Evolutionary conservation across 2,329 filamentous ascomycete genomes (phyloP), one percentile per base, ranked within the genome.

Genomic region (Alternaria dauci): DNA sequence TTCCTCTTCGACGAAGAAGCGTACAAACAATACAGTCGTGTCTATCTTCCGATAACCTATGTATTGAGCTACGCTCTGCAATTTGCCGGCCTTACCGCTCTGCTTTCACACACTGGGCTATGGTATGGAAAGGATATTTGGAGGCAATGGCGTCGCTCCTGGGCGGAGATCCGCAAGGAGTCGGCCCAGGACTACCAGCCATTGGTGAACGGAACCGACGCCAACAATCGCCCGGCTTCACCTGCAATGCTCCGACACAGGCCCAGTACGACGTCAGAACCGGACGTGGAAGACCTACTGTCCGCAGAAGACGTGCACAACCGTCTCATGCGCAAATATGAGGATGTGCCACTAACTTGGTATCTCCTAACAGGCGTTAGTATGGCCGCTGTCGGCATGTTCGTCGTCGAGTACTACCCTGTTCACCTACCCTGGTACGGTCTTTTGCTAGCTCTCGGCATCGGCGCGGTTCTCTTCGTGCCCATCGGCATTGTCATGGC

Each of bases 401-500:
- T 94, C 73, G 86, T 94, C 11, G 91, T 94, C 28, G 92, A 95
- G 80, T 93, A 94, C 55, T 79, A 79, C 73, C 92, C 92, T 1
- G 86, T 95, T 46, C 89, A 94, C 73, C 83, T 96, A 1, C 93
- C 93, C 0, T 96, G 93, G 90, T 95, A 95, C 71, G 93, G 93
- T 4, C 83, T 96, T 3, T 82, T 96, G 16, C 84, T 96, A 6
- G 91, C 93, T 1, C 84, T 96, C 2, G 86, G 83, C 26, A 92
- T 96, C 55, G 93, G 92, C 62, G 88, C 89, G 20, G 78, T 94
- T 55, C 90, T 96, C 62, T 96, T 96, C 81, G 92, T 96, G 60
- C 93, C 93, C 11, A 94, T 95, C 65, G 93, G 93, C 62, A 95
- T 96, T 74, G 91, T 96, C 71, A 96, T 95, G 91, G 93, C 92